A percentile compares a stretch with the other conserved stretches of the same genome.
phyloP scores from a whole-genome alignment of 2,329 filamentous ascomycete species.

The Byssoonygena ceratinophila region DNA sequence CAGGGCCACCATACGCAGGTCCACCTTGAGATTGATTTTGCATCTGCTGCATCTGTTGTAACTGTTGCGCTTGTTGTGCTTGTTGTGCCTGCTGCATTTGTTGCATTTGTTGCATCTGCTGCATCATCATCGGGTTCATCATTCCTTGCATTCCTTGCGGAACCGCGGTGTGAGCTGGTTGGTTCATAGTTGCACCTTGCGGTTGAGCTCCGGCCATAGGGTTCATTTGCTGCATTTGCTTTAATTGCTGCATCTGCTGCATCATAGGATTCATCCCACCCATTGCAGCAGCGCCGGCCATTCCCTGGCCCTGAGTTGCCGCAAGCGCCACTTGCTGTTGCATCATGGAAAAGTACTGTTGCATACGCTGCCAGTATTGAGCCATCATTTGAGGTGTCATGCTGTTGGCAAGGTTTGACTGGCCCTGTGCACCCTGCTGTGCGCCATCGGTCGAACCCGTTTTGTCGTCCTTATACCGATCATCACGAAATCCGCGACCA shows the following conservation, averaged over 20 bases:
- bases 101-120: conserved; percentile 56
- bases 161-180: conserved; percentile 35
- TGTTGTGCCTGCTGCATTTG: conserved; percentile 56
- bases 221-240: conserved; percentile 58
- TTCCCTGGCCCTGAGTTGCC: conserved; percentile 40
- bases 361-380: conserved; percentile 97
- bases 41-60: conserved; percentile 42
- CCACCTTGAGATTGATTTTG: conserved; percentile 37
- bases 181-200: conserved; percentile 28
- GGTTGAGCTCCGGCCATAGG: conserved; percentile 40
- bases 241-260: conserved; percentile 59
- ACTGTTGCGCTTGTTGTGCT: conserved; percentile 65
- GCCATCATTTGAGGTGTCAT: conserved; percentile 98
- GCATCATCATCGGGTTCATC: conserved; percentile 65
- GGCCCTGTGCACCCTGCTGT: conserved; percentile 38
- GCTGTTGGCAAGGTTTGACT: conserved; percentile 40
- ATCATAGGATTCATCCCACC: conserved; percentile 62
- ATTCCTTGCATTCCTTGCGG: conserved; percentile 47
- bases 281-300: conserved; percentile 54
- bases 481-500: conserved; percentile 39
- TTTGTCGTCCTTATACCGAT: conserved; percentile 34
- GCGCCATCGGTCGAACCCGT: conserved; percentile 30
- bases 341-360: conserved; percentile 93
- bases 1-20: conserved; percentile 20
- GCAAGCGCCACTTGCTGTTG: conserved; percentile 69